phyloP scores from a whole-genome alignment of 306 rosid species.

The Sophora flavescens region DNA sequence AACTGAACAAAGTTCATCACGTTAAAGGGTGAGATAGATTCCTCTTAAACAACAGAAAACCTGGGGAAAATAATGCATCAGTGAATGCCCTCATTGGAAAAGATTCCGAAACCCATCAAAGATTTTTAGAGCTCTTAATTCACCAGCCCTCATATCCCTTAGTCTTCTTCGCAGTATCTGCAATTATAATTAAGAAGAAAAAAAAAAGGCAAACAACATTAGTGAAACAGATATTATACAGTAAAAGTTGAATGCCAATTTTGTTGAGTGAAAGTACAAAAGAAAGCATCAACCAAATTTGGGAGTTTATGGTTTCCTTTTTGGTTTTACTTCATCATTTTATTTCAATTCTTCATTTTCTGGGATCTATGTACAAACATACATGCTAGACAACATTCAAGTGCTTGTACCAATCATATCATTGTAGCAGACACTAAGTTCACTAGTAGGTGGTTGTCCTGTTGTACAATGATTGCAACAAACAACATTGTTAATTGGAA shows the following conservation, averaged over 20 bases:
- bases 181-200: slow-evolving; percentile 20
- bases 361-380: not conserved
- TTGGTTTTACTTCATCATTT: not conserved
- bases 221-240: not conserved
- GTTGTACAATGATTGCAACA: slow-evolving; percentile 3
- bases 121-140: slow-evolving; percentile 75
- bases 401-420: slow-evolving; percentile 2
- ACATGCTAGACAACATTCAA: slow-evolving; percentile 22
- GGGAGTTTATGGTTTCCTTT: not conserved
- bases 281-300: not conserved
- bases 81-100: slow-evolving; percentile 62
- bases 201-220: slow-evolving; percentile 11
- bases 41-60: not conserved
- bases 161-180: slow-evolving; percentile 85
- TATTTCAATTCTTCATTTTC: slow-evolving; percentile 27
- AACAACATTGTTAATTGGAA: not conserved
- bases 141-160: slow-evolving; percentile 86
- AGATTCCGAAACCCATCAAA: slow-evolving; percentile 76
- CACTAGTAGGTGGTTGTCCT: not conserved
- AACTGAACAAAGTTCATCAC: slow-evolving; percentile 32
- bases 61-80: slow-evolving; percentile 28
- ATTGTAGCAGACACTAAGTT: not conserved
- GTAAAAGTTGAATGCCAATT: slow-evolving; percentile 1
- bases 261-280: not conserved
- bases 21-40: slow-evolving; percentile 1